A percentile compares a stretch with the other conserved stretches of the same genome.
phyloP scores from a whole-genome alignment of 257 asterid species.

The Linaria vulgaris region DNA sequence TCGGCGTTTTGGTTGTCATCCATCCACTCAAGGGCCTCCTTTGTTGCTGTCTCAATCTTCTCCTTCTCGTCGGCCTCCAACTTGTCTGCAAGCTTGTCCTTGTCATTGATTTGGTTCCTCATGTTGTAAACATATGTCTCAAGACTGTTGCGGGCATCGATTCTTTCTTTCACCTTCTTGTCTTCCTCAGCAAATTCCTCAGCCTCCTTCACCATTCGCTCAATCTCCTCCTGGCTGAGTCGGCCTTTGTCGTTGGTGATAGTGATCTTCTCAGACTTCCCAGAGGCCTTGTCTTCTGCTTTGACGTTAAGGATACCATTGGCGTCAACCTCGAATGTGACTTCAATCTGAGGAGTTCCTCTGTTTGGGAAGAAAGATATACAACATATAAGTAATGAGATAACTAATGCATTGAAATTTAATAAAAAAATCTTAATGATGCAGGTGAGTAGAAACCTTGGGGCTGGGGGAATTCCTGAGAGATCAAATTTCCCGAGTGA shows the following conservation, averaged over 20 bases:
- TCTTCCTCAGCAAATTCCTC: conserved; percentile 97
- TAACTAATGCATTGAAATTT: background rate
- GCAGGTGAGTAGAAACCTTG: conserved; percentile 48
- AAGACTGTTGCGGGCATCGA: conserved; percentile 79
- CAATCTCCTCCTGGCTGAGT: conserved; percentile 88
- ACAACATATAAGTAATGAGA: background rate
- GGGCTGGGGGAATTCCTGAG: conserved; percentile 89
- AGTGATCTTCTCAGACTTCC: conserved; percentile 83
- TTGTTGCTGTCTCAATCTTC: conserved; percentile 84
- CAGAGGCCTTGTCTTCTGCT: conserved; percentile 98
- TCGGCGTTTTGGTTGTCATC: conserved; percentile 86
- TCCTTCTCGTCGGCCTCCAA: conserved; percentile 89
- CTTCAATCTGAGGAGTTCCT: conserved; percentile 96
- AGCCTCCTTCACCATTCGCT: conserved; percentile 86
- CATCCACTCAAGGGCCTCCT: conserved; percentile 93
- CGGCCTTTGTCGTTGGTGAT: conserved; percentile 99
- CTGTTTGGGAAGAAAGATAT: conserved; percentile 37
- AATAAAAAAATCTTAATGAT: background rate
- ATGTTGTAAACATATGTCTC: conserved; percentile 92
- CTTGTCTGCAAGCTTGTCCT: conserved; percentile 91
- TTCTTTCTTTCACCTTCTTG: conserved; percentile 82
- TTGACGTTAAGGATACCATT: conserved; percentile 86
- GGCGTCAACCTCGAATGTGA: conserved; percentile 93
- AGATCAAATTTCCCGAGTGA: conserved; percentile 89
- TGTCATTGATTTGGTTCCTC: conserved; percentile 91